Conservation (phyloP, 148 eudicot genomes). For the Persicaria maculosa region DNA sequence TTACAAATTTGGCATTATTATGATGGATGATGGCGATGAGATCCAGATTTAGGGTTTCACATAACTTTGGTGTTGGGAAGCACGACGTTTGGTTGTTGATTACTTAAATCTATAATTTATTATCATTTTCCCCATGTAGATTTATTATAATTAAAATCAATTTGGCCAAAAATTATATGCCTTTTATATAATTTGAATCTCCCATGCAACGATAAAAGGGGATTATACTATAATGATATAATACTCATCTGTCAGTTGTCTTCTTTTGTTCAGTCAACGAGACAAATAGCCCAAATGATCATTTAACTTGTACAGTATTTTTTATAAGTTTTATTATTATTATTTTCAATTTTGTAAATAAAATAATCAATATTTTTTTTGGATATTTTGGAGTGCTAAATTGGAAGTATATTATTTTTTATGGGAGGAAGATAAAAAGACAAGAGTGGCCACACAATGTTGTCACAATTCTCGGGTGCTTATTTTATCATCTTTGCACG, state of each 20-base stretch:
- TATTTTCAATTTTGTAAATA: not conserved
- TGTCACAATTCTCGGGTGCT: not conserved
- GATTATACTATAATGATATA: slow-evolving; percentile 1
- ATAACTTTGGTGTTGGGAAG: slow-evolving; percentile 7
- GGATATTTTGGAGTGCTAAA: not conserved
- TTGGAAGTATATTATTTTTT: not conserved
- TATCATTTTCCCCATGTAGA: not conserved
- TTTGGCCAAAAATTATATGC: not conserved
- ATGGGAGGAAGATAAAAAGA: not conserved
- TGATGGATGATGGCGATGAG: not conserved
- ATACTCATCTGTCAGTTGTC: slow-evolving; percentile 1
- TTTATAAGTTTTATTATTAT: too few relatives aligned
- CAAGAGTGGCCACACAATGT: slow-evolving; percentile 2
- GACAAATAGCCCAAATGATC: slow-evolving; percentile 8
- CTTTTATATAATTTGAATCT: slow-evolving; percentile 10
- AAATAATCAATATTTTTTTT: not conserved
- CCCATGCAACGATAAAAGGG: not conserved
- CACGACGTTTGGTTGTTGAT: slow-evolving; percentile 11
- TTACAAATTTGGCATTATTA: not conserved
- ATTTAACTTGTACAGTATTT: not conserved
- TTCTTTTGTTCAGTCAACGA: slow-evolving; percentile 11
- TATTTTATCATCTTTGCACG: not conserved
- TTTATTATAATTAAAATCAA: not conserved
- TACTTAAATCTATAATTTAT: not conserved
- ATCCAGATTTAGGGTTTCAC: slow-evolving; percentile 11